A percentile compares a stretch with the other conserved stretches of the same genome.
phyloP scores from a whole-genome alignment of 108 stramenopile species.

The Conticribra guillardii region DNA sequence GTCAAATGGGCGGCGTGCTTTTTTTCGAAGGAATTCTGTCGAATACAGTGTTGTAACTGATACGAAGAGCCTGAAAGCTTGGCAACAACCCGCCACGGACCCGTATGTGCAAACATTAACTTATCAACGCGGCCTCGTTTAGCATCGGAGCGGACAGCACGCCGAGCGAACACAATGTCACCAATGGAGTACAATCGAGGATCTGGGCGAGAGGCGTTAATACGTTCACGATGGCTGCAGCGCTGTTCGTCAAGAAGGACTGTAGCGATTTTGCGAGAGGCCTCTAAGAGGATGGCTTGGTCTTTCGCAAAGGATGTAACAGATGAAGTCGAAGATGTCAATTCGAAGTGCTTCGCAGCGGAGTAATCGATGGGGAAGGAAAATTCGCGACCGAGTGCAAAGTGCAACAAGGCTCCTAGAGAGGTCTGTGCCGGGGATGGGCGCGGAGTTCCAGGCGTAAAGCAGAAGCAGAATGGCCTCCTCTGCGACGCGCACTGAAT shows the following conservation, averaged over 20 bases:
- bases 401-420: conserved; percentile 11
- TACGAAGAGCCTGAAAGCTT: conserved; percentile 1
- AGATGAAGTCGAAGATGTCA: background rate
- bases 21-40: background rate
- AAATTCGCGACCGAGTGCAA: conserved; percentile 27
- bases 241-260: conserved; percentile 9
- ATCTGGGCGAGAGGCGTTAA: conserved; percentile 8
- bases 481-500: background rate
- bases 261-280: conserved; percentile 1
- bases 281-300: conserved; percentile 1
- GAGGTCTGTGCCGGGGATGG: conserved; percentile 31
- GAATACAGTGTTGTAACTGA: background rate
- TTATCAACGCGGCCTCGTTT: background rate
- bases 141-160: background rate
- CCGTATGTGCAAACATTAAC: background rate
- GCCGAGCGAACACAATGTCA: background rate
- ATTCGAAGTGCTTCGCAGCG: background rate
- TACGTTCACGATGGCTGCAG: conserved; percentile 6
- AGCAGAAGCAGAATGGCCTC: conserved; percentile 13
- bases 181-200: background rate
- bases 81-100: background rate
- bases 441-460: conserved; percentile 36
- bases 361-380: conserved; percentile 41
- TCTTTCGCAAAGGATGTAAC: background rate
- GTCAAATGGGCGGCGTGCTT: conserved; percentile 7